A percentile compares a stretch with the other conserved stretches of the same genome.
phyloP scores from a whole-genome alignment of 179 eudicot genomes.

The Spergularia azorica region DNA sequence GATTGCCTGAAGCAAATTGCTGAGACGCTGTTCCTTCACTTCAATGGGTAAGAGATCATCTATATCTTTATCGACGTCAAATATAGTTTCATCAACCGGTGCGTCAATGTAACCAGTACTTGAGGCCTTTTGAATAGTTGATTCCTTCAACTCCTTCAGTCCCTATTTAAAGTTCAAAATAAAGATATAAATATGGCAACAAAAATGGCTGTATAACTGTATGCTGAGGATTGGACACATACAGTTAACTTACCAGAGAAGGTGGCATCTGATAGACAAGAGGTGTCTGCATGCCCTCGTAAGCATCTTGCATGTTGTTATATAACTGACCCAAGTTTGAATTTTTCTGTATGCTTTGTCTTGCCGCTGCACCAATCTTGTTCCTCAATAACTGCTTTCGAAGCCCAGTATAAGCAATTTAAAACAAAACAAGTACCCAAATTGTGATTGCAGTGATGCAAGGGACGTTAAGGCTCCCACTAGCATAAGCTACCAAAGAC shows the following conservation, averaged over 20 bases:
- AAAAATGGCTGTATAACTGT: not conserved
- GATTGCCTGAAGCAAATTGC: slow-evolving; percentile 84
- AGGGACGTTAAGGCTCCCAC: not conserved
- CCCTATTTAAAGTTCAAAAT: slow-evolving; percentile 50
- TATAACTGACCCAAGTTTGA: slow-evolving; percentile 74
- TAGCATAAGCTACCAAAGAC: not conserved
- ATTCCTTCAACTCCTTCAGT: slow-evolving; percentile 85
- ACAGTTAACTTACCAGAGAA: slow-evolving; percentile 50
- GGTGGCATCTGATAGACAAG: slow-evolving; percentile 82
- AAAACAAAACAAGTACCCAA: not conserved
- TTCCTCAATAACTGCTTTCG: slow-evolving; percentile 74
- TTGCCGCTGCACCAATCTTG: slow-evolving; percentile 82
- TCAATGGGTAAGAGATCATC: slow-evolving; percentile 93
- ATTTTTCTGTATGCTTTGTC: slow-evolving; percentile 64
- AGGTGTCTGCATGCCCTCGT: slow-evolving; percentile 90
- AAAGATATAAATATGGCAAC: slow-evolving; percentile 1
- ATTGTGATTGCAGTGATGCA: not conserved
- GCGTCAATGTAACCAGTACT: slow-evolving; percentile 68
- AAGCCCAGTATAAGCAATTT: slow-evolving; percentile 5
- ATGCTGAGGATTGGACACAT: slow-evolving; percentile 2
- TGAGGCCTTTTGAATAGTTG: slow-evolving; percentile 82
- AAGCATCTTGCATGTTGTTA: slow-evolving; percentile 79
- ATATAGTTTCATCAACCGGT: slow-evolving; percentile 84
- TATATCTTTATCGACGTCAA: slow-evolving; percentile 87
- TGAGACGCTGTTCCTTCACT: slow-evolving; percentile 93